Evolutionary conservation across 805 yeast species (phyloP).

Genomic region (Maudiozyma barnettii): DNA sequence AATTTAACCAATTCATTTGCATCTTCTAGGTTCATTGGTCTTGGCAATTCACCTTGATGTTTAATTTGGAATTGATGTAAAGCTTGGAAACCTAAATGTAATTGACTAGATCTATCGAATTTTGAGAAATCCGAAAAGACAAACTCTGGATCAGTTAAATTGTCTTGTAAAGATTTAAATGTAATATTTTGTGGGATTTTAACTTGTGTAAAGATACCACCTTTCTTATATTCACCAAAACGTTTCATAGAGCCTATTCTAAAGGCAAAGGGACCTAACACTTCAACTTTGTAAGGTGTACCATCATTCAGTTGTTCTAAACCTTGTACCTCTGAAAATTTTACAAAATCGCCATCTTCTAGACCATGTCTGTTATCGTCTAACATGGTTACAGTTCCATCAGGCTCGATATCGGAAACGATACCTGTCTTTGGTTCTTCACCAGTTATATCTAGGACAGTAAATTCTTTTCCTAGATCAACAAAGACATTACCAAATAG

Average conservation of each 20-base stretch:
- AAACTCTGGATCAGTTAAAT: conserved; percentile 69
- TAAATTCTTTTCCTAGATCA: conserved; percentile 78
- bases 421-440: conserved; percentile 87
- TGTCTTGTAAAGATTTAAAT: conserved; percentile 57
- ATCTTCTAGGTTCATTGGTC: conserved; percentile 66
- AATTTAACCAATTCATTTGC: conserved; percentile 55
- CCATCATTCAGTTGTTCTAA: conserved; percentile 67
- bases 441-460: conserved; percentile 78
- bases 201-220: conserved; percentile 89
- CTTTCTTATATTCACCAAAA: conserved; percentile 60
- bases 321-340: conserved; percentile 80
- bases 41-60: conserved; percentile 61
- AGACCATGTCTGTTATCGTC: conserved; percentile 90
- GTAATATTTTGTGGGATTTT: conserved; percentile 62
- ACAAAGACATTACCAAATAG: conserved; percentile 82
- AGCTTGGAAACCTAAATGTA: conserved; percentile 89
- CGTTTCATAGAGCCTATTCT: conserved; percentile 47
- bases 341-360: conserved; percentile 85
- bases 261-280: conserved; percentile 92
- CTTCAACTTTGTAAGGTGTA: conserved; percentile 63
- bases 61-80: conserved; percentile 60
- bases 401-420: conserved; percentile 75
- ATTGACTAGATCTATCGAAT: conserved; percentile 83
- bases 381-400: conserved; percentile 89
- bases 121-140: conserved; percentile 84